Evolutionary conservation across 331 rosid species (phyloP).

Genomic region (Cydonia oblonga): DNA sequence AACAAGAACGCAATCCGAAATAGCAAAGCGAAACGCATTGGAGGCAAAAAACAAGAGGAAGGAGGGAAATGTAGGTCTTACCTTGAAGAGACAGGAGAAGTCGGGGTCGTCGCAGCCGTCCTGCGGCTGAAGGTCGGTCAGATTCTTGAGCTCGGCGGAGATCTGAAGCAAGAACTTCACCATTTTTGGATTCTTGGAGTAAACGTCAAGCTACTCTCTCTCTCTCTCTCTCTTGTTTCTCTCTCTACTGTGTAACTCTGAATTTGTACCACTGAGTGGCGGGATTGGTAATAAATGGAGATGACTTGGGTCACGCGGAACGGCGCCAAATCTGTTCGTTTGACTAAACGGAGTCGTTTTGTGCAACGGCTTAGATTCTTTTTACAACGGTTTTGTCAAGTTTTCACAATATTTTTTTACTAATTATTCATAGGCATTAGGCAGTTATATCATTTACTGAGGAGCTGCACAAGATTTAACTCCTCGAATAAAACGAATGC

Average conservation of each 20-base stretch:
- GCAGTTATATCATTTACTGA: no score
- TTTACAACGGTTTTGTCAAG: no score
- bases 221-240: no score
- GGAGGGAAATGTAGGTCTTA: not conserved
- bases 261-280: not conserved
- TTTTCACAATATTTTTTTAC: no score
- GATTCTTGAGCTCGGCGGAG: constrained; percentile 60
- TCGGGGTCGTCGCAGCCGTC: constrained; percentile 77
- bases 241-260: not conserved
- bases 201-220: not conserved
- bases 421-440: no score
- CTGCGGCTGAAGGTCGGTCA: constrained; percentile 74
- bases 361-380: not conserved
- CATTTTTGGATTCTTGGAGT: constrained; percentile 31
- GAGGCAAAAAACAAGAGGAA: no score
- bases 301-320: not conserved
- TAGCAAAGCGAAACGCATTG: not conserved
- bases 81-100: constrained; percentile 83
- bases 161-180: constrained; percentile 63
- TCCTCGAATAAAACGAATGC: no score
- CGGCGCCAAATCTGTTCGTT: not conserved
- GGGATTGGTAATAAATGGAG: not conserved
- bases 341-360: not conserved
- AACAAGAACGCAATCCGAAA: not conserved
- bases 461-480: no score